Base-by-base conservation (phyloP, 805 yeast genomes). In the Sungouiozyma ichnusensis region DNA sequence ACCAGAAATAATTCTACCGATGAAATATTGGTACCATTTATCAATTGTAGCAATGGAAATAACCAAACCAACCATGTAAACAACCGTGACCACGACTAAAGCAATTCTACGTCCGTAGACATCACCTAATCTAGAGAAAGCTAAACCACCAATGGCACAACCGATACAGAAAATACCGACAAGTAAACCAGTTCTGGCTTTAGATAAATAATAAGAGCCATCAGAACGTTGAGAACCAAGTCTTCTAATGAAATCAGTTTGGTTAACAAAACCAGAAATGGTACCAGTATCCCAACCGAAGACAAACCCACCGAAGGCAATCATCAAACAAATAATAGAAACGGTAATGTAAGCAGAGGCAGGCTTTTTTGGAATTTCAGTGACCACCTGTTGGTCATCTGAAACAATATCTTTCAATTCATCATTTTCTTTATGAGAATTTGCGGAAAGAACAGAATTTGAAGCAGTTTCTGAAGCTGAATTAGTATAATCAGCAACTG, bases 261-360 rank as follows among this genome's bases (percentile, higher is more conserved):
- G 60, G 54, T 75, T 73, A 39, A 79, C 81, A 54, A 79, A 78
- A 51, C 86, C 86, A 20, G 83, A 75, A 61, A 81, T 77, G 53
- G 87, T 81, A 71, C 87, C 88, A 38, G 86, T 80, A 66, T 24
- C 29, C 29, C 29, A 81, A 52, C 88, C 88, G 53, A 77, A 81
- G 35, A 53, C 47, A 78, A 76, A 74, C 39, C 60, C 60, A 49
- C 60, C 60, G 31, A 55, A 55, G n/a, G 59, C 57, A 40, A 55
- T 49, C 55, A 53, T 45, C 18, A 52, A 37, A 24, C 68, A 64
- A 27, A 63, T 47, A 38, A 55, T 43, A 19, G 53, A 52, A 33
- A 64, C 63, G 15, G 60, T 49, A 13, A 59, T 20, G 47, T 63
- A 65, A 5, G 63, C 64, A 14, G 63, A 57, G 8, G 55, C 29